Conservation (phyloP, 257 asterid species). For the Fraxinus excelsior region DNA sequence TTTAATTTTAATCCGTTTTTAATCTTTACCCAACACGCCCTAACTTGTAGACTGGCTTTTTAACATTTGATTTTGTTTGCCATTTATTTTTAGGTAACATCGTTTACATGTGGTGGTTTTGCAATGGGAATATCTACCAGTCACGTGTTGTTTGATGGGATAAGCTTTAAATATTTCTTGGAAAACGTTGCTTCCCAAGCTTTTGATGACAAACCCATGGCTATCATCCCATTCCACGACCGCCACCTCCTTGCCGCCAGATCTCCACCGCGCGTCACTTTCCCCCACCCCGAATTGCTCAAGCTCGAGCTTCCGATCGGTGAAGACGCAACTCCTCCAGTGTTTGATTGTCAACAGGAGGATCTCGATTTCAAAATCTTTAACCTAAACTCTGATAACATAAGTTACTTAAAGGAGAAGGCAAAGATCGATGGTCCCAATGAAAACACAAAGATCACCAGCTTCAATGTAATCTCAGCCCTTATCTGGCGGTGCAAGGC, state of each 20-base stretch:
- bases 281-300: constrained; percentile 81
- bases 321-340: constrained; percentile 45
- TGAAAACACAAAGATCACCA: constrained; percentile 42
- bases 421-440: constrained; percentile 32
- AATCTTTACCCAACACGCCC: too few relatives aligned
- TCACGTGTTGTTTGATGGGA: constrained; percentile 69
- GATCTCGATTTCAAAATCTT: constrained; percentile 63
- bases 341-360: constrained; percentile 51
- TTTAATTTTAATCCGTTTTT: too few relatives aligned
- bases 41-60: not conserved
- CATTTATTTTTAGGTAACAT: constrained; percentile 54
- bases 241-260: constrained; percentile 80
- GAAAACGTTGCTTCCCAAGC: constrained; percentile 85
- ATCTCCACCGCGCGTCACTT: constrained; percentile 74
- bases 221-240: constrained; percentile 56
- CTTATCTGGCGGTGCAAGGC: constrained; percentile 90
- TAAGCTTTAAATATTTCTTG: constrained; percentile 62
- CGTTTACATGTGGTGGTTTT: constrained; percentile 88
- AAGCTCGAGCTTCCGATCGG: constrained; percentile 60
- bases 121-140: constrained; percentile 67
- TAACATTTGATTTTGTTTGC: not conserved
- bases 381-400: constrained; percentile 42
- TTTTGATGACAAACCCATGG: constrained; percentile 59
- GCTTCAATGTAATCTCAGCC: constrained; percentile 75
- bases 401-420: constrained; percentile 47